Evolutionary conservation across 345 rosid genomes (phyloP).

Genomic region (Eucalyptus sp.): DNA sequence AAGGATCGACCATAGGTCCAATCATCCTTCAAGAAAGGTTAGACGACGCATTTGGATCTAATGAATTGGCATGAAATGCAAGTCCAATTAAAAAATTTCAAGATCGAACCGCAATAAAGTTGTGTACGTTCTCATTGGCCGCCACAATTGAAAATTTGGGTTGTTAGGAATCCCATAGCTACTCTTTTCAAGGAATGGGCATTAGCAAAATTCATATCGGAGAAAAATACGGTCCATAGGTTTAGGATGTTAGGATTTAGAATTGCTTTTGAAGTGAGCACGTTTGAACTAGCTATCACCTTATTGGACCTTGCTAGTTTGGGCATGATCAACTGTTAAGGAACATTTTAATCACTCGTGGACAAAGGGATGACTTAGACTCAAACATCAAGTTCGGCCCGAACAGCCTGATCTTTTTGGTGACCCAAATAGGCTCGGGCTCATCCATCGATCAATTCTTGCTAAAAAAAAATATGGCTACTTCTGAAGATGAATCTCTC

Average conservation of each 20-base stretch:
- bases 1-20: not conserved
- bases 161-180: not conserved
- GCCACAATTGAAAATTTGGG: not conserved
- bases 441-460: not conserved
- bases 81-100: not conserved
- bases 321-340: not conserved
- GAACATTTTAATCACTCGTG: not conserved
- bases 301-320: not conserved
- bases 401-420: not conserved
- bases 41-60: not conserved
- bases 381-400: not conserved
- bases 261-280: not conserved
- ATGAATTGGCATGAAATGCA: not conserved
- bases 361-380: not conserved
- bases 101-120: not conserved
- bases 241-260: not conserved
- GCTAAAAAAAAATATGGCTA: not conserved
- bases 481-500: not conserved
- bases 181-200: not conserved
- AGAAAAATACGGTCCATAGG: not conserved
- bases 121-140: not conserved
- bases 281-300: not conserved
- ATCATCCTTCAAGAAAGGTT: not conserved
- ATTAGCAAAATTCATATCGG: not conserved
- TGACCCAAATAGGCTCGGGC: not conserved